Percentiles rank a stretch among this genome's conserved stretches.
These are phyloP conservation scores for Primulina tabacum DNA, from an alignment of 257 asterid genomes.

Conservation along the genomic window DNA sequence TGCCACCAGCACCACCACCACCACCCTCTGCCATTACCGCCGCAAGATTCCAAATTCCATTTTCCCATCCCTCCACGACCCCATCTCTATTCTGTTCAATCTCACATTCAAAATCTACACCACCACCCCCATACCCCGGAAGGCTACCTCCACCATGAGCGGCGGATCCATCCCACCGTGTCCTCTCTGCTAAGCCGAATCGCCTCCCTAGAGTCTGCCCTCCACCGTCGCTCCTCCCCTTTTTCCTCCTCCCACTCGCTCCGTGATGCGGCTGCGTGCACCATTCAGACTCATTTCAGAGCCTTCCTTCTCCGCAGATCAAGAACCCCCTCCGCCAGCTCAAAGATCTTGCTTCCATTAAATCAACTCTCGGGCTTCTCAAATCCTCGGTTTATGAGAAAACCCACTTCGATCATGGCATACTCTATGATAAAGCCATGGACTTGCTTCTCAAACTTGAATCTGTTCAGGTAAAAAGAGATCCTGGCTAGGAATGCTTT, in stretches of 20 bases:
- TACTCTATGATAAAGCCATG: constrained; percentile 37
- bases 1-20: constrained; percentile 24
- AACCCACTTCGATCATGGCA: constrained; percentile 40
- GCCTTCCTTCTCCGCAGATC: constrained; percentile 78
- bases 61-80: constrained; percentile 30
- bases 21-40: constrained; percentile 38
- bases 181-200: constrained; percentile 75
- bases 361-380: constrained; percentile 47
- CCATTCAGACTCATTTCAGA: constrained; percentile 77
- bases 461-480: constrained; percentile 49
- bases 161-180: constrained; percentile 31
- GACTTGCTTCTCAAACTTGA: constrained; percentile 60
- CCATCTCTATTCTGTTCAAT: constrained; percentile 24
- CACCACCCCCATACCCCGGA: constrained; percentile 26
- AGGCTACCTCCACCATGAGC: constrained; percentile 25
- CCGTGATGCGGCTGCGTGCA: constrained; percentile 72
- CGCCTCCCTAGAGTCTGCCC: constrained; percentile 62
- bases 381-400: constrained; percentile 48
- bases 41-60: constrained; percentile 39
- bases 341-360: constrained; percentile 65
- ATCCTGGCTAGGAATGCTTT: not conserved
- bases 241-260: constrained; percentile 43
- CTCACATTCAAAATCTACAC: constrained; percentile 28
- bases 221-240: constrained; percentile 38
- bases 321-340: constrained; percentile 77